Evolutionary conservation across 371 early-diverging fungal species (phyloP).

Genomic region (Rhizomucor miehei): DNA sequence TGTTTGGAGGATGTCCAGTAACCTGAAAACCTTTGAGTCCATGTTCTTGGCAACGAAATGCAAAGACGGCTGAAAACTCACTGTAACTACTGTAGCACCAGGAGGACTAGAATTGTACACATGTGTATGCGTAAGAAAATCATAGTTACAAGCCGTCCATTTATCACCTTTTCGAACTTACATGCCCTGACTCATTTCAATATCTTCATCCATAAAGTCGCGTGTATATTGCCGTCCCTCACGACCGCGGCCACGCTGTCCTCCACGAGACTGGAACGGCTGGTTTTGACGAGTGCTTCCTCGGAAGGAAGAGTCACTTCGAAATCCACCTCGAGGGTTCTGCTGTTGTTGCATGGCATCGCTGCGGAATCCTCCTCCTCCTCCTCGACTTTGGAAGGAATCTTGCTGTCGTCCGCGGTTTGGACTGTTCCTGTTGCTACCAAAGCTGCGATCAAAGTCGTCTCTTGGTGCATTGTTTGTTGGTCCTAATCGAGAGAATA

Average conservation of each 20-base stretch:
- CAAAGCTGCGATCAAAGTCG: neutral
- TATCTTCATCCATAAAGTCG: slow-evolving; percentile 39
- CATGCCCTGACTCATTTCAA: slow-evolving; percentile 29
- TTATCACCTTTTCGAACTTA: slow-evolving; percentile 1
- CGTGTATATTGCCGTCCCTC: slow-evolving; percentile 25
- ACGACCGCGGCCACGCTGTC: slow-evolving; percentile 14
- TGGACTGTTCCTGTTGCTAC: slow-evolving; percentile 2
- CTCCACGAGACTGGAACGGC: slow-evolving; percentile 1
- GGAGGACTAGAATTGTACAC: slow-evolving; percentile 10
- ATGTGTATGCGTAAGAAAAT: neutral
- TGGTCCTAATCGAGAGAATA: slow-evolving; percentile 35
- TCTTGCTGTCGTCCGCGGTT: slow-evolving; percentile 4
- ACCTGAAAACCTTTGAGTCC: slow-evolving; percentile 16
- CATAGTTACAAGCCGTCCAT: neutral
- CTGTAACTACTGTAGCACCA: slow-evolving; percentile 7
- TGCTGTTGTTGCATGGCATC: slow-evolving; percentile 10
- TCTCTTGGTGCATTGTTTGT: neutral
- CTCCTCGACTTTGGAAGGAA: slow-evolving; percentile 7
- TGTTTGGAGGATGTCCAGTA: slow-evolving; percentile 28
- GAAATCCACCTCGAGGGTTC: neutral
- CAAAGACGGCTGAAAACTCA: slow-evolving; percentile 5
- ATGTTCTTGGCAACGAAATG: neutral
- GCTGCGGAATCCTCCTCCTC: slow-evolving; percentile 6
- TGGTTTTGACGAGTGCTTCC: slow-evolving; percentile 4
- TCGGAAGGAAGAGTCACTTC: neutral